Evolutionary conservation across 441 rosid genomes (phyloP).

Genomic region (Theobroma grandiflorum): DNA sequence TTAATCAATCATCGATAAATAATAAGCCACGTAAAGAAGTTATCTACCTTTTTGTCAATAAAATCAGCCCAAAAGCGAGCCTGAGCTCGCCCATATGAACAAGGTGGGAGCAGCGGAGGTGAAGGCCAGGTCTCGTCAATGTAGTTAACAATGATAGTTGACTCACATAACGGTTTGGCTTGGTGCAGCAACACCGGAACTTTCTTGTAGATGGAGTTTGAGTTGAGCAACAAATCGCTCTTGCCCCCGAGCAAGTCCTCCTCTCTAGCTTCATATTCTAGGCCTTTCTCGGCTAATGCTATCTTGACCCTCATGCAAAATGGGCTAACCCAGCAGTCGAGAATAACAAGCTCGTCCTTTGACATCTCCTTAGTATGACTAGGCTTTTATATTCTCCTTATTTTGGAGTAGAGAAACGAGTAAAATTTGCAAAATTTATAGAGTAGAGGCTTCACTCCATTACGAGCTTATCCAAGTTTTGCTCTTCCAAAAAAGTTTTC

Average conservation of each 20-base stretch:
- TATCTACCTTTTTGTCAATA: constrained; percentile 57
- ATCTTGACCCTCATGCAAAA: constrained; percentile 58
- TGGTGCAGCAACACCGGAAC: constrained; percentile 62
- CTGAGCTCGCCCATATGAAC: constrained; percentile 46
- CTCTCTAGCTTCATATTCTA: constrained; percentile 41
- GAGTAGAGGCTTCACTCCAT: background rate
- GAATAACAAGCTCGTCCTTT: constrained; percentile 35
- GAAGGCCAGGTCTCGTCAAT: constrained; percentile 64
- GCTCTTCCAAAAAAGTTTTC: constrained; percentile 2
- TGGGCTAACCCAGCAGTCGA: constrained; percentile 56
- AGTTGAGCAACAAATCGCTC: constrained; percentile 56
- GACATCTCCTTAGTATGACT: background rate
- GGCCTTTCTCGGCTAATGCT: constrained; percentile 57
- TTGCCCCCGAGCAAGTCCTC: constrained; percentile 59
- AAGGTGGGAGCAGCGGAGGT: constrained; percentile 56
- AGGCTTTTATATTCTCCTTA: background rate
- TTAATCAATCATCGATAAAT: too few species aligned
- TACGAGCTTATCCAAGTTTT: background rate
- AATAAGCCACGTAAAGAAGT: too few species aligned
- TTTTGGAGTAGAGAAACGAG: background rate
- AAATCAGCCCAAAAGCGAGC: constrained; percentile 68
- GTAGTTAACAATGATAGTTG: constrained; percentile 49
- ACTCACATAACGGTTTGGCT: constrained; percentile 57
- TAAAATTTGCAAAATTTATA: background rate
- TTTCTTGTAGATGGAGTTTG: constrained; percentile 61